Conservation (phyloP, 2,329 filamentous ascomycete genomes). For the Aspergillus awamori region DNA sequence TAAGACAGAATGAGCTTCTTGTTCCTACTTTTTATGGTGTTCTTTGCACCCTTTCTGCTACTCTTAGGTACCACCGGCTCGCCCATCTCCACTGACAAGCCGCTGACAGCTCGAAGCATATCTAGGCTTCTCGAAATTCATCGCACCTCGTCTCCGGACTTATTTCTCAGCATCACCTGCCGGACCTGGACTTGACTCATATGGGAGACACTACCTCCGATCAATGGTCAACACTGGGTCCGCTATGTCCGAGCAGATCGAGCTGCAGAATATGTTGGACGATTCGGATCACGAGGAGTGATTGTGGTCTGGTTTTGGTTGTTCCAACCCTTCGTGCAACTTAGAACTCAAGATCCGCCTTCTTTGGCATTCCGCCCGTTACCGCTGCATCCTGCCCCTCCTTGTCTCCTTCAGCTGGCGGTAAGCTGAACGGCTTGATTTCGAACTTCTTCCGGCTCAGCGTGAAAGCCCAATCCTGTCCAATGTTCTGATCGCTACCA, state of each 20-base stretch:
- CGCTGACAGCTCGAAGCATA: slow-evolving; percentile 44
- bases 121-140: slow-evolving; percentile 58
- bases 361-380: slow-evolving; percentile 55
- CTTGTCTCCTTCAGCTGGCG: slow-evolving; percentile 77
- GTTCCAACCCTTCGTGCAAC: background rate
- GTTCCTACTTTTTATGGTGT: slow-evolving; percentile 38
- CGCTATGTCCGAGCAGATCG: slow-evolving; percentile 63
- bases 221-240: slow-evolving; percentile 58
- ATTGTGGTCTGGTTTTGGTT: slow-evolving; percentile 18
- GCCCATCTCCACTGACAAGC: background rate
- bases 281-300: slow-evolving; percentile 43
- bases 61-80: slow-evolving; percentile 30
- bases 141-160: slow-evolving; percentile 57
- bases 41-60: slow-evolving; percentile 42
- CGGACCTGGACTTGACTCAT: slow-evolving; percentile 50
- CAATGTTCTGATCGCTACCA: slow-evolving; percentile 68
- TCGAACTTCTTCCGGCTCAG: slow-evolving; percentile 81
- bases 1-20: slow-evolving; percentile 36
- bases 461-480: slow-evolving; percentile 88
- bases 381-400: slow-evolving; percentile 59
- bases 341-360: slow-evolving; percentile 75
- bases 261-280: slow-evolving; percentile 63
- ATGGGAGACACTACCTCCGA: slow-evolving; percentile 59
- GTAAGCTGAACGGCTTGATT: slow-evolving; percentile 85
- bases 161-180: slow-evolving; percentile 49